Percentiles rank a stretch among this genome's conserved stretches.
phyloP scores from a whole-genome alignment of 106 monocot species.

The Gastrodia elata region DNA sequence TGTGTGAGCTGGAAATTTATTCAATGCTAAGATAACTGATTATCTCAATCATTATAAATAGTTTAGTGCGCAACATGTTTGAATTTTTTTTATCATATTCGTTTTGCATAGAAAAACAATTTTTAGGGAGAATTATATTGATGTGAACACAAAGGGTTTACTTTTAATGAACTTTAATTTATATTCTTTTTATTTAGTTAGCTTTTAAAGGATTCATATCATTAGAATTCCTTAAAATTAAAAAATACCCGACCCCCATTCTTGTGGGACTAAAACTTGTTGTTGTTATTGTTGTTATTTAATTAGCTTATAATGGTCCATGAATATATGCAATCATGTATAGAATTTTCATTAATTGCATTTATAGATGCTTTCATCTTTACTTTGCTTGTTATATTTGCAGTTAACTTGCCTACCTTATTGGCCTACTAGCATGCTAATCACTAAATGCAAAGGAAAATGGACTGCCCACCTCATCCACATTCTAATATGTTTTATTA shows the following conservation, averaged over 20 bases:
- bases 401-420: neutral
- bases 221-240: no score
- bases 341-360: neutral
- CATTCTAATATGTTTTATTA: no score
- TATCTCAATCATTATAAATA: no score
- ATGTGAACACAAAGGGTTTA: neutral
- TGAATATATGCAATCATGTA: neutral
- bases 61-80: no score
- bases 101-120: neutral
- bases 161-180: neutral
- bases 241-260: no score
- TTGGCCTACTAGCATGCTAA: neutral
- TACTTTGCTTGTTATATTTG: neutral
- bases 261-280: no score
- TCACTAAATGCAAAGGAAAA: no score
- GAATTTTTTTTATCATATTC: neutral
- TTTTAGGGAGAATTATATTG: neutral
- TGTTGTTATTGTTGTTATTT: no score
- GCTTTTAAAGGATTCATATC: no score
- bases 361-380: neutral
- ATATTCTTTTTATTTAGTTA: neutral
- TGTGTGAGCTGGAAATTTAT: no score
- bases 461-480: no score
- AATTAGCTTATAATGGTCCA: neutral
- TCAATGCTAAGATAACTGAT: no score